Evolutionary conservation across 1,139 yeast genomes (phyloP).

Genomic region (Hyphopichia khmerensis): DNA sequence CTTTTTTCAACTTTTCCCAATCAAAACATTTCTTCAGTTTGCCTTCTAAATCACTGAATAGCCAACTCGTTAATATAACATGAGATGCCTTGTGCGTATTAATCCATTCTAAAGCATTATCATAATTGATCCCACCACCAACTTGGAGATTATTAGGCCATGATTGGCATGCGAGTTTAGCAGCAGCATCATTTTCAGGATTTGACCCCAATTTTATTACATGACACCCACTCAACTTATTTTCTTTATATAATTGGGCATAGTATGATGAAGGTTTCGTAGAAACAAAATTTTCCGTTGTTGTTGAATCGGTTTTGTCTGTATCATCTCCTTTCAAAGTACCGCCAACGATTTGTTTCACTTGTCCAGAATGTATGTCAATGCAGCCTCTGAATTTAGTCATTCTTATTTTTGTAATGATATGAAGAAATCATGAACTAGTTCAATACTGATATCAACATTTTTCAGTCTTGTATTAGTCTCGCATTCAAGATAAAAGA

Average conservation of each 20-base stretch:
- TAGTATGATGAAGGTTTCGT: constrained; percentile 72
- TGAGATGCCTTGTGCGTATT: constrained; percentile 63
- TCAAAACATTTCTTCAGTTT: constrained; percentile 46
- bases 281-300: constrained; percentile 80
- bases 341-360: constrained; percentile 96
- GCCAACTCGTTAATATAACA: constrained; percentile 90
- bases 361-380: constrained; percentile 91
- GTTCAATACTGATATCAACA: too few relatives aligned
- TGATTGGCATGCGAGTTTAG: constrained; percentile 64
- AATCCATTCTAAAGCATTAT: constrained; percentile 77
- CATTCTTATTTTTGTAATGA: too few relatives aligned
- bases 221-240: constrained; percentile 74
- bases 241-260: constrained; percentile 63
- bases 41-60: constrained; percentile 56
- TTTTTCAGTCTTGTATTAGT: too few relatives aligned
- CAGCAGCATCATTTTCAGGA: constrained; percentile 79
- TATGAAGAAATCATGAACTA: too few relatives aligned
- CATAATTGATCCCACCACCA: constrained; percentile 86
- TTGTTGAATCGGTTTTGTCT: constrained; percentile 21
- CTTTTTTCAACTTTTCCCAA: constrained; percentile 48
- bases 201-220: constrained; percentile 85
- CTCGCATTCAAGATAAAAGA: not conserved
- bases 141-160: constrained; percentile 81
- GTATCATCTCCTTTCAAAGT: constrained; percentile 61
- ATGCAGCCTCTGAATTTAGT: constrained; percentile 92